phyloP scores from a whole-genome alignment of 768 basidiomycete genomes.

The Termitomyces sp. region DNA sequence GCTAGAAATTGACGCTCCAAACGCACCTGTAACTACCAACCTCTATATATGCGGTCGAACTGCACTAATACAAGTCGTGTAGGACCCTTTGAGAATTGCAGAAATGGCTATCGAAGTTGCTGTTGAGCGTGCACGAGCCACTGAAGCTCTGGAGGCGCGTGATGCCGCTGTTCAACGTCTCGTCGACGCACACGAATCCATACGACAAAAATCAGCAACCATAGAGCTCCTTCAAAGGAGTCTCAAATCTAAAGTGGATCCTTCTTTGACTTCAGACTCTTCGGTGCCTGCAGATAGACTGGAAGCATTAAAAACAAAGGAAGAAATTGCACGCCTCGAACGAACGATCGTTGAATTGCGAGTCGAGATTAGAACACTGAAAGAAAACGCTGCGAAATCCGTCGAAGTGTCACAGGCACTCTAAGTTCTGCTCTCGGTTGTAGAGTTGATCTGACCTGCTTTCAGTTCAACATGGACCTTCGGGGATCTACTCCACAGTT shows the following conservation, averaged over 20 bases:
- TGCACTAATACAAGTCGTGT: not conserved
- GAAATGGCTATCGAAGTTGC: conserved; percentile 54
- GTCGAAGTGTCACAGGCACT: conserved; percentile 20
- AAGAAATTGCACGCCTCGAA: conserved; percentile 35
- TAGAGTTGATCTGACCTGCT: not conserved
- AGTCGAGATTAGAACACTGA: conserved; percentile 27
- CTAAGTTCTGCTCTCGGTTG: conserved; percentile 18
- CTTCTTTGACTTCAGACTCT: conserved; percentile 6
- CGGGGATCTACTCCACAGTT: conserved; percentile 1
- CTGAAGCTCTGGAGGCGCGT: conserved; percentile 57
- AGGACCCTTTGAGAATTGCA: conserved; percentile 44
- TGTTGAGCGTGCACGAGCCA: conserved; percentile 44
- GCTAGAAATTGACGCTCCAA: conserved; percentile 14
- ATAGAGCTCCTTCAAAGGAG: conserved; percentile 41
- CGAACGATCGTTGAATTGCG: conserved; percentile 32
- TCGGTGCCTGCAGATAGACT: conserved; percentile 7
- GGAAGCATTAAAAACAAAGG: conserved; percentile 22
- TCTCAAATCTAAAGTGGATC: conserved; percentile 9
- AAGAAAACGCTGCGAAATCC: conserved; percentile 19
- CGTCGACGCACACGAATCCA: conserved; percentile 51
- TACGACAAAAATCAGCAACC: conserved; percentile 53
- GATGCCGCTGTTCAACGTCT: conserved; percentile 58
- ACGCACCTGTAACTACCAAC: conserved; percentile 10
- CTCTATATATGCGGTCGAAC: conserved; percentile 10
- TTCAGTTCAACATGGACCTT: conserved; percentile 1